Conservation (phyloP, 2,329 filamentous ascomycete species). For the Coniochaeta pulveracea region DNA sequence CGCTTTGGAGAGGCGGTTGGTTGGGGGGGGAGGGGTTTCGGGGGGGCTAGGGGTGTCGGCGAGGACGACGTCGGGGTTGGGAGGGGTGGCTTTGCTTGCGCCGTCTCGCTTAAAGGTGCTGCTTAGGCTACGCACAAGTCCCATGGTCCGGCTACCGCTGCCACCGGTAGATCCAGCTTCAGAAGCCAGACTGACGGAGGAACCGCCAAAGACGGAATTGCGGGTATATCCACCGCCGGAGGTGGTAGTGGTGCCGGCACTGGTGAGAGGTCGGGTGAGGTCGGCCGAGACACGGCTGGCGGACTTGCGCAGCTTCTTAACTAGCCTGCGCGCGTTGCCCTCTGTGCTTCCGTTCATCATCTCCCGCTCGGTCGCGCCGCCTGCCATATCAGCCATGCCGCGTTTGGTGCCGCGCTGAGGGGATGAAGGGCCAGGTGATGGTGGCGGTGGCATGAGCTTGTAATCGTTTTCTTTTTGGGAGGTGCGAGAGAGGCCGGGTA, state of each 20-base stretch:
- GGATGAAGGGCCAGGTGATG: slow-evolving; percentile 11
- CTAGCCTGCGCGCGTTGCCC: slow-evolving; percentile 22
- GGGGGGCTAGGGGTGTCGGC: no score
- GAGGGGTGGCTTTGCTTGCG: no score
- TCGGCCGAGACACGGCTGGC: slow-evolving; percentile 31
- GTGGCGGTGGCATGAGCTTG: not conserved
- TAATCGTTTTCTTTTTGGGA: not conserved
- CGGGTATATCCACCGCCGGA: no score
- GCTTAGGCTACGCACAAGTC: slow-evolving; percentile 1
- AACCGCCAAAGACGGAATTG: no score
- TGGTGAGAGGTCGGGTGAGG: slow-evolving; percentile 9
- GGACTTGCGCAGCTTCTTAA: slow-evolving; percentile 43
- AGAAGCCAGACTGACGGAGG: no score
- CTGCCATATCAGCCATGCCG: slow-evolving; percentile 19
- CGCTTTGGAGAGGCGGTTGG: no score
- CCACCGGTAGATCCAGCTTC: no score
- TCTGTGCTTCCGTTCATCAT: slow-evolving; percentile 7
- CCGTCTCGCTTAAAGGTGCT: slow-evolving; percentile 3
- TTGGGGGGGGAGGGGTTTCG: not conserved
- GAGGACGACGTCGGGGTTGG: not conserved
- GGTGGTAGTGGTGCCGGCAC: not conserved
- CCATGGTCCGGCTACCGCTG: not conserved
- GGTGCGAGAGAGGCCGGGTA: not conserved
- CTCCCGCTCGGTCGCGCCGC: slow-evolving; percentile 13
- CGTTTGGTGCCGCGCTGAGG: slow-evolving; percentile 38